Evolutionary conservation across 2,329 filamentous ascomycete genomes (phyloP).

Genomic region (Cladobotryum protrusum): DNA sequence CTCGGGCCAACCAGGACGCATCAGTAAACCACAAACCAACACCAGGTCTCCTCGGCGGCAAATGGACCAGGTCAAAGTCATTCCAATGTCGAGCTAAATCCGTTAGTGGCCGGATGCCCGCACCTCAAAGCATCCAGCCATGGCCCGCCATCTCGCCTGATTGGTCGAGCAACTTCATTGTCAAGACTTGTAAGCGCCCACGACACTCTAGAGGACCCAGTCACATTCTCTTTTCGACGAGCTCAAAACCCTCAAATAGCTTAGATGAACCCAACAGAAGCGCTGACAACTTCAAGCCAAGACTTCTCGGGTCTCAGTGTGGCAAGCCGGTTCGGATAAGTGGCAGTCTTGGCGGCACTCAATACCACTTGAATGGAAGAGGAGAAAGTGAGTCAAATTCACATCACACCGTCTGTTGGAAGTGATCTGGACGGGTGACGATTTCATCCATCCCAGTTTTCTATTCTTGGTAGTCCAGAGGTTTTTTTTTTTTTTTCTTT

Average conservation of each 20-base stretch:
- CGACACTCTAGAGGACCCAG: conserved; percentile 4
- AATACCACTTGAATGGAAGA: too few species aligned
- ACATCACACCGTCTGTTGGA: too few species aligned
- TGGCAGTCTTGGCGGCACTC: too few species aligned
- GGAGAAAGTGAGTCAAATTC: too few species aligned
- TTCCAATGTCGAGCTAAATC: background rate
- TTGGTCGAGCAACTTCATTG: conserved; percentile 6
- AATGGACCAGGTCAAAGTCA: background rate
- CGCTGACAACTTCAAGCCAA: conserved; percentile 14
- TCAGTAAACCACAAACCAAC: too few species aligned
- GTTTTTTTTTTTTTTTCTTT: too few species aligned
- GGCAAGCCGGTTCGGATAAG: background rate
- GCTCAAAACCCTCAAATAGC: background rate
- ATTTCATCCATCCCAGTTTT: too few species aligned
- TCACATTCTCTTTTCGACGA: background rate
- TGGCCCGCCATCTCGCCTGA: conserved; percentile 1
- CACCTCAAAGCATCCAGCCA: background rate
- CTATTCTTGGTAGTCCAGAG: too few species aligned
- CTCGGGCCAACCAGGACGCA: too few species aligned
- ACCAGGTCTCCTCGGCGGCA: too few species aligned
- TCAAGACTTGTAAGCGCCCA: conserved; percentile 11
- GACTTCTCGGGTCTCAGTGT: background rate
- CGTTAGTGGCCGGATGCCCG: conserved; percentile 10
- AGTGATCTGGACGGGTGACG: too few species aligned
- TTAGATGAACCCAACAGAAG: conserved; percentile 11